Evolutionary conservation across 2,329 filamentous ascomycete species (phyloP).

Genomic region (Xylaria sp.): DNA sequence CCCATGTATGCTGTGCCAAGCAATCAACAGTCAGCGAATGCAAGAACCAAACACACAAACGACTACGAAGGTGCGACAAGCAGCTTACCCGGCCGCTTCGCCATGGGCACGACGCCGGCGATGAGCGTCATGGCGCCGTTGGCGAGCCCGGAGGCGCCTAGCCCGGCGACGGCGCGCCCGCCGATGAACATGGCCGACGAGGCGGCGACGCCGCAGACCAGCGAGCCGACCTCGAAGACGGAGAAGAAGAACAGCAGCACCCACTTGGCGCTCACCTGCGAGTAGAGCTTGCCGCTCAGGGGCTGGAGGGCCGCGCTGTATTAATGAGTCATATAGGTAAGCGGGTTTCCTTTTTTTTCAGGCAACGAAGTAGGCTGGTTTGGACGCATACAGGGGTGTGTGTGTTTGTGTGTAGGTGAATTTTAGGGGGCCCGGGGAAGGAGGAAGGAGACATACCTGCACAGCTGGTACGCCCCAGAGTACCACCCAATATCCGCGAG

Average conservation of each 20-base stretch:
- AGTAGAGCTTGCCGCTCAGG: slow-evolving; percentile 56
- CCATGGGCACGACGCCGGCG: slow-evolving; percentile 42
- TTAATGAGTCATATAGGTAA: slow-evolving; percentile 8
- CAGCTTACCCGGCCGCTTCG: slow-evolving; percentile 41
- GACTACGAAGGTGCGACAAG: neutral
- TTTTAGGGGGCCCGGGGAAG: slow-evolving; percentile 32
- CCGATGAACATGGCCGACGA: slow-evolving; percentile 57
- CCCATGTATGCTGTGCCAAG: slow-evolving; percentile 25
- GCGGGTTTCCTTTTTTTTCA: too few species aligned
- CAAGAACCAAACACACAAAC: neutral
- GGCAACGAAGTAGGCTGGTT: too few species aligned
- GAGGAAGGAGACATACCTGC: slow-evolving; percentile 39
- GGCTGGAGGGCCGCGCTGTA: slow-evolving; percentile 53
- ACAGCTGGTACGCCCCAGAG: slow-evolving; percentile 51
- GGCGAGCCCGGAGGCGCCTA: slow-evolving; percentile 54
- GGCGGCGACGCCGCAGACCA: slow-evolving; percentile 54
- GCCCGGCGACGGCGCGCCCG: slow-evolving; percentile 56
- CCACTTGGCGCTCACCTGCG: slow-evolving; percentile 43
- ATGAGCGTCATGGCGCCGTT: slow-evolving; percentile 58
- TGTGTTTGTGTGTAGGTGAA: slow-evolving; percentile 23
- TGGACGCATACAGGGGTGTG: too few species aligned
- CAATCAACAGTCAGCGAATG: neutral
- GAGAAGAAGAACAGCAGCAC: slow-evolving; percentile 46
- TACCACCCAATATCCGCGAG: slow-evolving; percentile 60
- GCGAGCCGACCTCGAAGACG: slow-evolving; percentile 58